Evolutionary conservation across 805 yeast genomes (phyloP).

Genomic region (Wickerhamiella sorbophila): DNA sequence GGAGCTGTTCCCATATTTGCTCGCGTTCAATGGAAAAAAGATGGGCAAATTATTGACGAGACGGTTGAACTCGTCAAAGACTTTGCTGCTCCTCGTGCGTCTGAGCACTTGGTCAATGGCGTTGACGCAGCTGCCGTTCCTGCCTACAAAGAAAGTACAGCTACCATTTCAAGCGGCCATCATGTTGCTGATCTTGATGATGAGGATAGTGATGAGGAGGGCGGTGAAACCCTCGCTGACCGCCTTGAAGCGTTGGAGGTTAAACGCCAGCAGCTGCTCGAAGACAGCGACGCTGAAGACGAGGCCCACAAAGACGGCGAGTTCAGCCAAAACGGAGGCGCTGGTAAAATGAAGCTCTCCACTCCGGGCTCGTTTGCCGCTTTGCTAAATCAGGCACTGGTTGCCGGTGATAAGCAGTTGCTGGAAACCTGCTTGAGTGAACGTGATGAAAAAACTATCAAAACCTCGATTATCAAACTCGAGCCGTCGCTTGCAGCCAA

Average conservation of each 20-base stretch:
- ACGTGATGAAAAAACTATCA: constrained; percentile 37
- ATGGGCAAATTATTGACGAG: constrained; percentile 19
- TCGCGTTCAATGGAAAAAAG: constrained; percentile 20
- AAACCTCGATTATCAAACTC: constrained; percentile 41
- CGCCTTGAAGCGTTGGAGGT: constrained; percentile 26
- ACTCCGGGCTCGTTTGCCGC: constrained; percentile 69
- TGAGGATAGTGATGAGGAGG: constrained; percentile 26
- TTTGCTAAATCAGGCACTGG: constrained; percentile 76
- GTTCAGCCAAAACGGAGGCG: constrained; percentile 13
- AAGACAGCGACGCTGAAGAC: constrained; percentile 8
- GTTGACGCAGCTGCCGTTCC: constrained; percentile 33
- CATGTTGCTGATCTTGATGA: constrained; percentile 23
- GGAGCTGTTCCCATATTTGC: constrained; percentile 24
- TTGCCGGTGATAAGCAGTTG: constrained; percentile 71
- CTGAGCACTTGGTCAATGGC: constrained; percentile 17
- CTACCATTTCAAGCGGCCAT: constrained; percentile 25
- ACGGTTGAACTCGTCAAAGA: constrained; percentile 7
- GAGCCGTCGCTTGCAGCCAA: constrained; percentile 31
- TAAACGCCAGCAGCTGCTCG: constrained; percentile 11
- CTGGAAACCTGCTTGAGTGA: constrained; percentile 65
- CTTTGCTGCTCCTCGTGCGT: constrained; percentile 16
- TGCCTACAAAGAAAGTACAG: constrained; percentile 23
- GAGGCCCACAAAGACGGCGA: constrained; percentile 8
- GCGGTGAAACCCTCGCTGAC: constrained; percentile 29
- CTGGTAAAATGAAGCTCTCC: constrained; percentile 31